Base-by-base conservation (phyloP, 2,329 filamentous ascomycete genomes). In the Aureobasidium zeae region DNA sequence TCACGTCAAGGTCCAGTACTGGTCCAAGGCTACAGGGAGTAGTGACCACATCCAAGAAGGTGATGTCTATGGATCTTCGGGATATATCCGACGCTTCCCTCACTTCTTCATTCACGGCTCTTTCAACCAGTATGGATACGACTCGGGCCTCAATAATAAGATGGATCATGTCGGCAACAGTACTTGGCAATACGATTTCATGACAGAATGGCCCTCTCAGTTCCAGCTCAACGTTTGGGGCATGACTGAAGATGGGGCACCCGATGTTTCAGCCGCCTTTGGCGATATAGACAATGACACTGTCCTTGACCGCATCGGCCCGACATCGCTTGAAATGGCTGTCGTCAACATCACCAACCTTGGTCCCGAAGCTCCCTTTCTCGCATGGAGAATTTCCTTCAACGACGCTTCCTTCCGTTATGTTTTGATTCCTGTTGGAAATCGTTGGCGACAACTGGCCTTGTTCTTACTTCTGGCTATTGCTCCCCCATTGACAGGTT, bases 201-300 rank as follows among this genome's bases (percentile, higher is more conserved):
- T 79, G 68, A 66, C 70, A 2, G 78, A 82, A 54, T 82, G 76
- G 72, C 79, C 79, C 3, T 70, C 73, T 2, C 62, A 71, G 33
- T 71, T 76, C 46, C 77, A 81, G 53, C 61, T 81, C 46, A 82
- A 81, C 51, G 67, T 79, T 5, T 82, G 79, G 78, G 79, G 78
- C 43, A 76, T 81, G 56, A 77, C 81, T 52, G 70, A 71, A 0
- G 70, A 80, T 57, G 76, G 77, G n/a, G 62, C 72, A 49, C 77
- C 78, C 0, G 78, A 82, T 57, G 67, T 76, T 47, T 71, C 71
- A 8, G 69, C 66, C 39, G 70, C 78, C 2, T 73, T 70, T 48
- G 79, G 79, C 21, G 78, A 82, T 55, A 69, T 78, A n/a, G 74
- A 82, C 53, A 65, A 65, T 19, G 77, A 81, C 54, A 67, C 66